Evolutionary conservation across 768 basidiomycete species (phyloP), one percentile per base, ranked within the genome.

Genomic region (Stropharia rugosoannulata): DNA sequence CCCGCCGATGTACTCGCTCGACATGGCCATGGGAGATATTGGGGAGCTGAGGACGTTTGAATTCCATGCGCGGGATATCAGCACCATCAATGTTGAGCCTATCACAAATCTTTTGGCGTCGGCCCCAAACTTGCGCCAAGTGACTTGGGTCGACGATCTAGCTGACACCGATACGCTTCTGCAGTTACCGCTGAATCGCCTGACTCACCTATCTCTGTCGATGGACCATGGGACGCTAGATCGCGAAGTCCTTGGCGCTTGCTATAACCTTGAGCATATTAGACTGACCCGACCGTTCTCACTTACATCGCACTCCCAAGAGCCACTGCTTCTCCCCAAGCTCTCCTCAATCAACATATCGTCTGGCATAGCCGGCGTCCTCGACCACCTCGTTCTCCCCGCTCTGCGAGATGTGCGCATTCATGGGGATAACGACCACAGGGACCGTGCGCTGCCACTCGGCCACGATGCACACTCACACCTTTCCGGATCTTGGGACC

Each of bases 71-170:
- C 59, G 66, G 49, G 69, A 70, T 55, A 63, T 72, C 52, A 69
- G 69, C 58, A 66, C 60, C 36, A 62, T 59, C 56, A 72, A 72
- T 51, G 56, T 70, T 29, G 51, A 60, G 32, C 71, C 66, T 4
- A 64, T 72, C 57, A 68, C 67, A 18, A 55, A 55, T 29, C 65
- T 72, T 12, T 63, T 72, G 10, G 52, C 61, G 15, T 57, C 60
- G 27, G 67, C 70, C 5, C 68, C 71, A 36, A 54, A 62, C 22
- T 55, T 72, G 18, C 64, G 65, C 4, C 66, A 70, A 39, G 54
- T 72, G 10, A 64, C 67, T 18, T 72, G 71, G 71, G 67, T 70
- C 1, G 71, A 72, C 55, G 71, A 72, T 51, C 58, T 72, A 13
- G 70, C 70, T 5, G 70, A 72, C 55, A 66, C 63, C 27, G 64